Conservation (phyloP, 1,284 basidiomycete genomes). For the Apiotrichum sp. region DNA sequence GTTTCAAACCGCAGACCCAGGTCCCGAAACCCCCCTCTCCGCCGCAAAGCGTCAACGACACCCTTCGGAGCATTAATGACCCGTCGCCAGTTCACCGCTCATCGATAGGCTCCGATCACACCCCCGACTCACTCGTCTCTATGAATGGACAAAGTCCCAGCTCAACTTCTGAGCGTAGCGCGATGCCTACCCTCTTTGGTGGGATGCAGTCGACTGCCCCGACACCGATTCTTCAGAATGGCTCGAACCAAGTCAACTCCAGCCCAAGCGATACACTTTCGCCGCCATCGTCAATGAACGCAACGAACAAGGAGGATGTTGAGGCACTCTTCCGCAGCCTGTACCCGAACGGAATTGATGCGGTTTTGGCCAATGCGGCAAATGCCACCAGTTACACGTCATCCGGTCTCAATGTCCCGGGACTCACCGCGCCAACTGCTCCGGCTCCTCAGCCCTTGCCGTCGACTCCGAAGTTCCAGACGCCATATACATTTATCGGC, state of each 20-base stretch:
- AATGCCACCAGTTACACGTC: conserved; percentile 1
- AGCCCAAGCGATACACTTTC: conserved; percentile 10
- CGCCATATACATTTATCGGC: conserved; percentile 29
- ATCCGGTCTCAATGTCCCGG: not conserved
- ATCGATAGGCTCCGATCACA: conserved; percentile 17
- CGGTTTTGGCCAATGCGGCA: conserved; percentile 5
- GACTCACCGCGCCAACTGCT: not conserved
- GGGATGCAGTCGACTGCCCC: not conserved
- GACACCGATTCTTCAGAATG: not conserved
- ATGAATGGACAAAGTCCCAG: conserved; percentile 15
- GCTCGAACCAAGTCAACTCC: not conserved
- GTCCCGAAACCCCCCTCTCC: conserved; percentile 37
- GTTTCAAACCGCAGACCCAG: conserved; percentile 12
- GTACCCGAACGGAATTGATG: conserved; percentile 31
- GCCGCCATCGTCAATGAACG: conserved; percentile 10
- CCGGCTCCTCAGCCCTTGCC: conserved; percentile 4
- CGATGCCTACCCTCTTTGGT: conserved; percentile 16
- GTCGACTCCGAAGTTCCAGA: not conserved
- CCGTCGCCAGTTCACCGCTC: conserved; percentile 18
- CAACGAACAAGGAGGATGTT: conserved; percentile 26
- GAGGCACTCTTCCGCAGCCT: conserved; percentile 42
- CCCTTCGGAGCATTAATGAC: conserved; percentile 32
- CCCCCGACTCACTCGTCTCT: conserved; percentile 33
- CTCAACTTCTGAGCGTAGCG: conserved; percentile 4
- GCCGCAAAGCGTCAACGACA: conserved; percentile 31